Evolutionary conservation across 352 stramenopile species (phyloP), one percentile per base, ranked within the genome.

Genomic region (Phytopythium vexans): DNA sequence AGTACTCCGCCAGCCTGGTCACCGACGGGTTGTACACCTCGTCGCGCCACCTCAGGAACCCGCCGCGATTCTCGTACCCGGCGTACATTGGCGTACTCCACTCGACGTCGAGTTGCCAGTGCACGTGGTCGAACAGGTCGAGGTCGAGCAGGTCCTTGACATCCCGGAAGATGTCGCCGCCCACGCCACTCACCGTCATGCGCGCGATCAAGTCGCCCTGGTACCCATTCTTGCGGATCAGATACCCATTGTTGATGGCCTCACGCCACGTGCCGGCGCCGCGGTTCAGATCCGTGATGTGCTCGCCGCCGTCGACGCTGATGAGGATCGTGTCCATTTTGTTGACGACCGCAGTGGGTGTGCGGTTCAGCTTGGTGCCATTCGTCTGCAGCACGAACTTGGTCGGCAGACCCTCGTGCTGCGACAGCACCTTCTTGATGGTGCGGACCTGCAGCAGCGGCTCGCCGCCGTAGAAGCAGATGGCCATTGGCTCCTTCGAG

Each of bases 381-480:
- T 74, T 74, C 15, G 66, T 74, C 43, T 73, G 56, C 38, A 59
- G 38, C 11, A 62, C 49, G 36, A 61, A 66, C 14, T 60, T 66
- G 35, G 59, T 66, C 34, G 49, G 8, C 10, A 58, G 57, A 34
- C 42, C 59, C 35, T 68, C 49, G 44, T 71, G 63, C 51, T 71
- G 65, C 35, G 65, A 52, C 31, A 74, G 50, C 16, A 74, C 64
- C 52, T 74, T 74, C 33, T 74, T 71, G 52, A 72, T 74, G 41
- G 58, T 50, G 27, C 66, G 62, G 4, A 60, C 36, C 27, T 74
- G 64, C 39, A 74, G 48, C 38, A 74, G 44, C 39, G 62, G 66
- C 34, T 74, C 66, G 35, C 66, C 66, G 35, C 62, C 62, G 16
- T 74, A 74, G 52, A 74, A 74, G 53, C 66, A 74, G 41, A 74